phyloP scores from a whole-genome alignment of 2,329 filamentous ascomycete species.

The Aspergillus ustus region DNA sequence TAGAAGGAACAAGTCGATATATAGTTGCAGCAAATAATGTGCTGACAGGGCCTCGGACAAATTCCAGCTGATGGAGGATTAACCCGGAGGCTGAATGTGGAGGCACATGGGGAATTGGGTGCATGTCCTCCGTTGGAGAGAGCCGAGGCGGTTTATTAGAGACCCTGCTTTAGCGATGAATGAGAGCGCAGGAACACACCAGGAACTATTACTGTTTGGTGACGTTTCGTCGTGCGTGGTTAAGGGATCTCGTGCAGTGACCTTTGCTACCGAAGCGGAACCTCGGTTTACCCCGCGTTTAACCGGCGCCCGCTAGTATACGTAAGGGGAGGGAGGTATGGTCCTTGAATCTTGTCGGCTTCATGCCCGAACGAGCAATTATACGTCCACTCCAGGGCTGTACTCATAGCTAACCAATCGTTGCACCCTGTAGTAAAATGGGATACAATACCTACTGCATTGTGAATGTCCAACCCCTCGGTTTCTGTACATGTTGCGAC shows the following conservation, averaged over 20 bases:
- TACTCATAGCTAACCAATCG: too few relatives aligned
- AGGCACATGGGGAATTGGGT: slow-evolving; percentile 13
- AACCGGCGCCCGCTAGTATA: neutral
- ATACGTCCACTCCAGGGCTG: too few relatives aligned
- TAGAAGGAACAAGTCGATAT: neutral
- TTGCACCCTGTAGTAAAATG: too few relatives aligned
- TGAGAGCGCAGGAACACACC: neutral
- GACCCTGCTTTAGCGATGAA: neutral
- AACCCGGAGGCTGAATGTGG: slow-evolving; percentile 14
- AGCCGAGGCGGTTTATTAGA: slow-evolving; percentile 12
- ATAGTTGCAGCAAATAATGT: slow-evolving; percentile 12
- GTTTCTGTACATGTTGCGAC: too few relatives aligned
- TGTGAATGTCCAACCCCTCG: too few relatives aligned
- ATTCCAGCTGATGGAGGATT: slow-evolving; percentile 12
- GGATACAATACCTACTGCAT: too few relatives aligned
- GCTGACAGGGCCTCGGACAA: slow-evolving; percentile 18
- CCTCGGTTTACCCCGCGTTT: slow-evolving; percentile 21
- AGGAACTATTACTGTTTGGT: neutral
- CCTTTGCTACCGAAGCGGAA: slow-evolving; percentile 12
- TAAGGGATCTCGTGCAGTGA: neutral
- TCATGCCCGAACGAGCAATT: neutral
- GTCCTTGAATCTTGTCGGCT: neutral
- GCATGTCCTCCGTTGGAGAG: slow-evolving; percentile 13
- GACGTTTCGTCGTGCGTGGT: neutral
- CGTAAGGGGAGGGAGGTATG: too few relatives aligned